These are phyloP conservation scores for Bacterosira constricta DNA, from an alignment of 108 stramenopile species.

Conservation along the genomic window DNA sequence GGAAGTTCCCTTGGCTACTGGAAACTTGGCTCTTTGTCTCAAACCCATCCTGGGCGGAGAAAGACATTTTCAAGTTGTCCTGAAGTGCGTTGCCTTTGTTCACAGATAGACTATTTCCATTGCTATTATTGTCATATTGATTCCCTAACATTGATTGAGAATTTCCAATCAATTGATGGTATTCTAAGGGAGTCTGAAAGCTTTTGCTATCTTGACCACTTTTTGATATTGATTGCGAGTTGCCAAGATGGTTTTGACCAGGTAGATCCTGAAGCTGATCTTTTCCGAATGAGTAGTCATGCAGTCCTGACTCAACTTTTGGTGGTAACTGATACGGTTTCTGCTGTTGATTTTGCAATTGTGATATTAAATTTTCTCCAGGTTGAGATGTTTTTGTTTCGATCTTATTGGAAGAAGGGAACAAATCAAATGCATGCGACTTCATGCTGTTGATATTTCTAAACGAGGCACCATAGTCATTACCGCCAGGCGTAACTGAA, in stretches of 20 bases:
- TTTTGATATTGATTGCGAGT: not conserved
- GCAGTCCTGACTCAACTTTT: too few species aligned
- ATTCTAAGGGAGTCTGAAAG: not conserved
- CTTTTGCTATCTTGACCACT: not conserved
- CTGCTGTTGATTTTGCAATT: not conserved
- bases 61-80: not conserved
- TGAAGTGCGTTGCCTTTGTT: not conserved
- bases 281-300: not conserved
- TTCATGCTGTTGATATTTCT: not conserved
- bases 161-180: not conserved
- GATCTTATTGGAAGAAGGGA: not conserved
- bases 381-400: not conserved
- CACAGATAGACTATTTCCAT: not conserved
- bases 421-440: not conserved
- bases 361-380: not conserved
- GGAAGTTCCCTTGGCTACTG: not conserved
- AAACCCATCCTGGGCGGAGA: not conserved
- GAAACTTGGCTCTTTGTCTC: not conserved
- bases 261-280: not conserved
- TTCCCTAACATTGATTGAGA: too few species aligned
- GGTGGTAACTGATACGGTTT: too few species aligned
- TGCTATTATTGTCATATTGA: too few species aligned
- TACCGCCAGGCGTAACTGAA: not conserved
- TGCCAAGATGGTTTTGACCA: not conserved
- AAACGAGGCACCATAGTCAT: not conserved